phyloP scores from a whole-genome alignment of 176 grass and related monocot genomes.

The Neostapfia colusana region DNA sequence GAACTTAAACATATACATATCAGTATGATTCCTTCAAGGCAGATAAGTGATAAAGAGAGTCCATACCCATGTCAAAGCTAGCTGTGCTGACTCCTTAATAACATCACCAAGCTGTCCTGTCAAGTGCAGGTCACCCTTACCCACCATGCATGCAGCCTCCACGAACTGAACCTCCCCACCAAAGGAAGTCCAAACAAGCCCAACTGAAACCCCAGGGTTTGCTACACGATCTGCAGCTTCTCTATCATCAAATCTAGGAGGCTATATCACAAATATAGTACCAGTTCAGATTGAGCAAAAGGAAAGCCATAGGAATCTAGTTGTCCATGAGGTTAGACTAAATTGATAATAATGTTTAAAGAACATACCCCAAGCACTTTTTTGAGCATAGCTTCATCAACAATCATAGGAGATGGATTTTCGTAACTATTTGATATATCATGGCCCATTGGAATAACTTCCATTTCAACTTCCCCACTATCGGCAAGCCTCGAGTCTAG shows the following conservation, averaged over 20 bases:
- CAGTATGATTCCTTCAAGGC: background rate
- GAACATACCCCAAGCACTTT: slow-evolving; percentile 95
- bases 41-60: slow-evolving; percentile 37
- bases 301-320: slow-evolving; percentile 17
- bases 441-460: slow-evolving; percentile 94
- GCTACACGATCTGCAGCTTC: slow-evolving; percentile 89
- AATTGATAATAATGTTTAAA: slow-evolving; percentile 22
- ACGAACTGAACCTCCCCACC: slow-evolving; percentile 97
- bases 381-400: slow-evolving; percentile 89
- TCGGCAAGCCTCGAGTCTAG: slow-evolving; percentile 70
- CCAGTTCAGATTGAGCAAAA: slow-evolving; percentile 13
- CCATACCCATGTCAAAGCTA: slow-evolving; percentile 94
- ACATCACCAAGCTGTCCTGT: slow-evolving; percentile 99
- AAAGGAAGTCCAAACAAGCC: slow-evolving; percentile 94
- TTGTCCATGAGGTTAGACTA: slow-evolving; percentile 8
- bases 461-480: slow-evolving; percentile 96
- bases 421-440: slow-evolving; percentile 77
- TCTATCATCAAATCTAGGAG: slow-evolving; percentile 84
- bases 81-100: slow-evolving; percentile 97
- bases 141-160: slow-evolving; percentile 88
- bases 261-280: slow-evolving; percentile 53
- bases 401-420: slow-evolving; percentile 59
- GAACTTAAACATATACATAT: slow-evolving; percentile 1
- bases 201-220: slow-evolving; percentile 81
- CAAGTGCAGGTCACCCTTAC: slow-evolving; percentile 95